Evolutionary conservation across 352 stramenopile species (phyloP).

Genomic region (Phytophthora litchii): DNA sequence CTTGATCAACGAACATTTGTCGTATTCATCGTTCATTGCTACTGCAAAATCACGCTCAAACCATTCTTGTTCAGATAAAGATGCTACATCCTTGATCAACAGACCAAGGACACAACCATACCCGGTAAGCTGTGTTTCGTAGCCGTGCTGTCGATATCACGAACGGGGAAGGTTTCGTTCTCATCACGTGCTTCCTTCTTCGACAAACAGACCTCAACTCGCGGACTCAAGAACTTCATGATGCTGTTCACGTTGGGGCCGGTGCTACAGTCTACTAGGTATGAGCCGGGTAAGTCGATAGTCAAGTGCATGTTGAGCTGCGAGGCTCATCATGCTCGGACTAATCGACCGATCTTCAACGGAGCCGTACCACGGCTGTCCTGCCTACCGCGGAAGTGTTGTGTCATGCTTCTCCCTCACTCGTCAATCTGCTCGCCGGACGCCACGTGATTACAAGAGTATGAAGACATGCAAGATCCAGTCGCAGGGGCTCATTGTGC

Average conservation of each 20-base stretch:
- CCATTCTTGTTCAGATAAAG: too few relatives aligned
- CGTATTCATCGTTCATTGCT: too few relatives aligned
- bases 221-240: slow-evolving; percentile 54
- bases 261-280: too few relatives aligned
- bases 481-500: slow-evolving; percentile 58
- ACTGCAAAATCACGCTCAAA: too few relatives aligned
- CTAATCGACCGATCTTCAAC: slow-evolving; percentile 22
- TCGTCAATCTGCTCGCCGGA: slow-evolving; percentile 16
- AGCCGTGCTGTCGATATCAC: slow-evolving; percentile 47
- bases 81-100: slow-evolving; percentile 55
- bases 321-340: slow-evolving; percentile 13
- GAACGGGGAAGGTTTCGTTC: slow-evolving; percentile 39
- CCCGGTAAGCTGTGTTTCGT: slow-evolving; percentile 38
- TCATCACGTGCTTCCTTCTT: slow-evolving; percentile 47
- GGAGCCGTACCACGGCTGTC: slow-evolving; percentile 14
- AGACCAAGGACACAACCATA: slow-evolving; percentile 39
- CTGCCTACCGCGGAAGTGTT: slow-evolving; percentile 4
- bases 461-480: slow-evolving; percentile 31
- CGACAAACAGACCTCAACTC: too few relatives aligned
- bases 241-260: slow-evolving; percentile 57
- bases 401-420: slow-evolving; percentile 1
- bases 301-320: slow-evolving; percentile 11
- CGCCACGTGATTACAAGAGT: neutral
- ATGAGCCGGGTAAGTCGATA: slow-evolving; percentile 5
- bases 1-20: too few relatives aligned